Conservation (phyloP, 2,329 filamentous ascomycete genomes). For the Tolypocladium inflatum region DNA sequence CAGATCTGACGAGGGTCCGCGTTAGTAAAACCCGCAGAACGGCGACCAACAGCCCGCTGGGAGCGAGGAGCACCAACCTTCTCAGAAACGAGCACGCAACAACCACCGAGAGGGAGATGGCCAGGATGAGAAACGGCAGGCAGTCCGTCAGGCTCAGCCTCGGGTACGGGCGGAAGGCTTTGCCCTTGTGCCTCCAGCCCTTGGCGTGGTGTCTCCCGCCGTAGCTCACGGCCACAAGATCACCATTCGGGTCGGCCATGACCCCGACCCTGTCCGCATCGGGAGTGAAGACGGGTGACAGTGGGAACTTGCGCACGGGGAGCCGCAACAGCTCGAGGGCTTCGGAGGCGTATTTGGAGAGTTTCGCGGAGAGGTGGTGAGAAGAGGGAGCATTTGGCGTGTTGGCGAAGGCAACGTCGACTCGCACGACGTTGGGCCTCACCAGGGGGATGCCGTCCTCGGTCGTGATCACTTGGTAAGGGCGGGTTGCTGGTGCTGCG, state of each 20-base stretch:
- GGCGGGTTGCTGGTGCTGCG: conserved; percentile 1
- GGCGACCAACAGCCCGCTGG: neutral
- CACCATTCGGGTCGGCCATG: conserved; percentile 9
- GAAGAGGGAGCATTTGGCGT: neutral
- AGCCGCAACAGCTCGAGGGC: conserved; percentile 3
- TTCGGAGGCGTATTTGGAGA: conserved; percentile 3
- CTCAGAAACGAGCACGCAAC: conserved; percentile 7
- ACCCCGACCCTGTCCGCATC: conserved; percentile 1
- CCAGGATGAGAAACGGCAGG: conserved; percentile 8
- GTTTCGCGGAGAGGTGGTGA: neutral
- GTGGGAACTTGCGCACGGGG: neutral
- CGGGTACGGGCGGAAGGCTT: conserved; percentile 1
- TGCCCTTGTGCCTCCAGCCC: neutral
- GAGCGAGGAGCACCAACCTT: conserved; percentile 5
- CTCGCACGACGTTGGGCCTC: conserved; percentile 1
- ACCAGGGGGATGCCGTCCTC: conserved; percentile 1
- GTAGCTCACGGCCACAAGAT: conserved; percentile 5
- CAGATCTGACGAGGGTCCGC: neutral
- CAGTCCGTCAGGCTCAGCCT: conserved; percentile 6
- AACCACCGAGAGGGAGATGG: conserved; percentile 7
- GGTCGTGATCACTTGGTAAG: neutral
- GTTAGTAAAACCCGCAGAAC: neutral
- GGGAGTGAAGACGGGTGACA: conserved; percentile 7
- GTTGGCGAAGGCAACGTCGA: conserved; percentile 1
- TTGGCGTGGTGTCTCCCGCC: neutral